Evolutionary conservation across 352 stramenopile genomes (phyloP), one percentile per base, ranked within the genome.

Genomic region (Pythium coloratum): DNA sequence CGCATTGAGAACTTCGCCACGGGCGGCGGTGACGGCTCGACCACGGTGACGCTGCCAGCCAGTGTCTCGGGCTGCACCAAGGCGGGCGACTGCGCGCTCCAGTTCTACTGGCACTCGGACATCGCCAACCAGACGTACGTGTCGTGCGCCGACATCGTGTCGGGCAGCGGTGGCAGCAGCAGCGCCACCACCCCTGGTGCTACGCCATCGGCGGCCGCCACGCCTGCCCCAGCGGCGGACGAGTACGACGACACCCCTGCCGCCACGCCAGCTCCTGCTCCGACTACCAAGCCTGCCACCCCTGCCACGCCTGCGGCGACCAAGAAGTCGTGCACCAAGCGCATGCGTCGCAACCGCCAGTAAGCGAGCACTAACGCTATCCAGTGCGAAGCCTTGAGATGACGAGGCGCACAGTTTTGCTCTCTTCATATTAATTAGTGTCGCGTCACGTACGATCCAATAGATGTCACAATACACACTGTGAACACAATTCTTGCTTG

Each of bases 91-190:
- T 89, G 81, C 16, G 81, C 75, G 2, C 60, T 89, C 32, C 81
- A 89, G 62, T 80, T 89, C 59, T 86, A 80, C 60, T 89, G 78
- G 78, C 70, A 86, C 70, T 87, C 78, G 50, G 77, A 78, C n/a
- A 57, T 82, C 28, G 80, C 78, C 0, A 78, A 70, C 13, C 78
- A 89, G 60, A 89, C 78, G 55, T 89, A 89, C 59, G 75, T 77
- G 47, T 85, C 73, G 9, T 89, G 81, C 26, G 70, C 79, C 0
- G 79, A 85, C 53, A 88, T 88, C 47, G 70, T 78, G 18, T 64
- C 83, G 18, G 67, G 53, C 3, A 67, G 73, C 26, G 72, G 72
- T 9, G 64, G 61, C 18, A 57, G 51, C 36, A 32, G 24, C n/a
- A 47, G n/a, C 28, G 40, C 40, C 40, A 9, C 18, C 6, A 24